Conservation (phyloP, 139 green algal genomes). For the Coelastrella sp. region DNA sequence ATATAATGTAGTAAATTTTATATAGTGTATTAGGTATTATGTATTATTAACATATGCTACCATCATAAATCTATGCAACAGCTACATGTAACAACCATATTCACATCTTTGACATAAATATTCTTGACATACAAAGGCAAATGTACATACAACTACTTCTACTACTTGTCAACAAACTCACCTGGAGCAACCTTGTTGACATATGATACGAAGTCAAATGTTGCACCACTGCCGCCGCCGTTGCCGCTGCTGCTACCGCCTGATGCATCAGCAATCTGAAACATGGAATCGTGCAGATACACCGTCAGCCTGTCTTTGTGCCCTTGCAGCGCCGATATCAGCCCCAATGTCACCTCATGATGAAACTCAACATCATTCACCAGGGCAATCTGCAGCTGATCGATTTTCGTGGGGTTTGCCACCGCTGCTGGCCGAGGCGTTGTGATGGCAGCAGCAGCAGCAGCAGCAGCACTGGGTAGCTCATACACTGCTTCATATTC, state of each 20-base stretch:
- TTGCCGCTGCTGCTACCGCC: too few relatives aligned
- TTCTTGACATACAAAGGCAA: too few relatives aligned
- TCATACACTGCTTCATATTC: neutral
- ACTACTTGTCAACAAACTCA: neutral
- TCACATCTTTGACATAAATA: too few relatives aligned
- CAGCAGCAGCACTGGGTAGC: neutral
- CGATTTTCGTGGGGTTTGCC: neutral
- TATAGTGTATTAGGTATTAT: too few relatives aligned
- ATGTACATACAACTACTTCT: too few relatives aligned
- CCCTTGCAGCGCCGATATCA: slow-evolving; percentile 36
- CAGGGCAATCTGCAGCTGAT: slow-evolving; percentile 8
- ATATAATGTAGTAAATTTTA: too few relatives aligned
- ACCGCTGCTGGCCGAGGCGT: neutral
- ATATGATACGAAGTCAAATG: slow-evolving; percentile 14
- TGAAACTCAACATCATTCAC: slow-evolving; percentile 54
- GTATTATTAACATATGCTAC: too few relatives aligned
- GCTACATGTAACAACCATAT: too few relatives aligned
- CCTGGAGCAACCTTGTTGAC: slow-evolving; percentile 6
- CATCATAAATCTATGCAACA: too few relatives aligned
- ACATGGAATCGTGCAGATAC: slow-evolving; percentile 30
- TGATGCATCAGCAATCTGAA: neutral
- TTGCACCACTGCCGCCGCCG: neutral
- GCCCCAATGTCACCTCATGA: slow-evolving; percentile 44
- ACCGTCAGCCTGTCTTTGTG: slow-evolving; percentile 33
- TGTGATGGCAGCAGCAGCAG: too few relatives aligned